These are phyloP conservation scores for Epichloe baconii DNA, from an alignment of 2,329 filamentous ascomycete genomes.

Conservation along the genomic window DNA sequence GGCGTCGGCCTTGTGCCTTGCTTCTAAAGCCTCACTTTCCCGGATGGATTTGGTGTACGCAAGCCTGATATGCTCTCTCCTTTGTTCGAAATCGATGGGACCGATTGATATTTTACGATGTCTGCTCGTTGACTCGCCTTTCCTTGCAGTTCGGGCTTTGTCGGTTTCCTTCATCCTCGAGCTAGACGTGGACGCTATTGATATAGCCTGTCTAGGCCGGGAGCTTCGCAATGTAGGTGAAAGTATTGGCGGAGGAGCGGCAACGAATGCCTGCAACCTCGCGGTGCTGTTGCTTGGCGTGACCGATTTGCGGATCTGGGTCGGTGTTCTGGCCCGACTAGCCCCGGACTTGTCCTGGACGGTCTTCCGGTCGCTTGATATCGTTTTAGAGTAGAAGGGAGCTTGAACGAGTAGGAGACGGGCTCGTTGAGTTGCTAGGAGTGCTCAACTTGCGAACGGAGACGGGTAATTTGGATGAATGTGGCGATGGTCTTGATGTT, in stretches of 20 bases:
- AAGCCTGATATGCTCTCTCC: slow-evolving; percentile 68
- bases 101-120: slow-evolving; percentile 49
- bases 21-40: slow-evolving; percentile 52
- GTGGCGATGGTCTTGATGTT: slow-evolving; percentile 14
- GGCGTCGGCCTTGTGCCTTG: slow-evolving; percentile 34
- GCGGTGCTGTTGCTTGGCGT: slow-evolving; percentile 40
- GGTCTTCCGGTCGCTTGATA: slow-evolving; percentile 27
- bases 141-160: slow-evolving; percentile 21
- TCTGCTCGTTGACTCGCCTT: slow-evolving; percentile 25
- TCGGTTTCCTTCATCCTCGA: slow-evolving; percentile 55
- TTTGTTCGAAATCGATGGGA: slow-evolving; percentile 73
- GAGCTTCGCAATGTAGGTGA: slow-evolving; percentile 74
- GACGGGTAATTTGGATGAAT: slow-evolving; percentile 32
- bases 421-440: slow-evolving; percentile 33
- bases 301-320: slow-evolving; percentile 26
- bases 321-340: slow-evolving; percentile 31
- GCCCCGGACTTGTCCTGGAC: slow-evolving; percentile 23
- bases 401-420: slow-evolving; percentile 40
- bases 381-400: slow-evolving; percentile 36
- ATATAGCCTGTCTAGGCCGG: slow-evolving; percentile 66
- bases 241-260: slow-evolving; percentile 53
- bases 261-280: slow-evolving; percentile 61
- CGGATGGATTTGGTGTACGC: slow-evolving; percentile 77
- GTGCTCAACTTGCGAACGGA: slow-evolving; percentile 31
- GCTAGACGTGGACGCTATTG: slow-evolving; percentile 57